These are phyloP conservation scores for Aspergillus cejpii DNA, from an alignment of 2,329 filamentous ascomycete species.

Conservation along the genomic window DNA sequence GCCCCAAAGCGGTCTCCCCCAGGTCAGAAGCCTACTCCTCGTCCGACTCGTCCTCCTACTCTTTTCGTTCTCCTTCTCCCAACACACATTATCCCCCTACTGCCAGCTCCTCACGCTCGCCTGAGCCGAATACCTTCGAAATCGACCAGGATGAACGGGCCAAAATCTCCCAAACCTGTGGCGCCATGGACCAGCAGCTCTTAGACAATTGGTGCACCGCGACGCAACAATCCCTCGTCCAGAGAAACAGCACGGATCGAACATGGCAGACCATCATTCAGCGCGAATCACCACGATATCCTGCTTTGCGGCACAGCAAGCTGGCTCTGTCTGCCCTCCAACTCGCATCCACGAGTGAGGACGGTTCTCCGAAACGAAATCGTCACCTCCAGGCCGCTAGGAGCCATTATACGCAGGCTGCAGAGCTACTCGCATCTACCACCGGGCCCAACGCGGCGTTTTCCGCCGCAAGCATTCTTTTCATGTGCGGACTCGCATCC, in stretches of 20 bases:
- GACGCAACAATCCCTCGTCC: slow-evolving; percentile 1
- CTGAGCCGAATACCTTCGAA: not conserved
- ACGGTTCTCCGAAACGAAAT: not conserved
- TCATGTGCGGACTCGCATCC: not conserved
- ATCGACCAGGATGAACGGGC: not conserved
- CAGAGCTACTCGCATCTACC: not conserved
- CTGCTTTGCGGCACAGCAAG: slow-evolving; percentile 4
- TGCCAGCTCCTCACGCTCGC: not conserved
- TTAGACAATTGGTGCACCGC: slow-evolving; percentile 1
- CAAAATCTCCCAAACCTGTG: not conserved
- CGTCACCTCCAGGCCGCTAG: not conserved
- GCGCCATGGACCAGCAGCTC: not conserved
- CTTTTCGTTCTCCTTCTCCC: not conserved
- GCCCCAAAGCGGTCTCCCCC: not conserved
- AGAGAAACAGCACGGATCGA: slow-evolving; percentile 2
- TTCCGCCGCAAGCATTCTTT: not conserved
- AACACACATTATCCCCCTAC: not conserved
- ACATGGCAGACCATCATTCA: slow-evolving; percentile 6
- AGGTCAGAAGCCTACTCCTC: not conserved
- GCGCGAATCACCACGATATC: slow-evolving; percentile 1
- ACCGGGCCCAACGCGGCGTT: not conserved
- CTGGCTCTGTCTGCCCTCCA: slow-evolving; percentile 6
- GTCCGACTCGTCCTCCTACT: not conserved
- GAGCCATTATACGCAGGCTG: not conserved
- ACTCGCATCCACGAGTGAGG: not conserved